A percentile compares a stretch with the other conserved stretches of the same genome.
Evolutionary conservation across 148 eudicot species (phyloP).

Genomic region (Vaccinium myrtillus): DNA sequence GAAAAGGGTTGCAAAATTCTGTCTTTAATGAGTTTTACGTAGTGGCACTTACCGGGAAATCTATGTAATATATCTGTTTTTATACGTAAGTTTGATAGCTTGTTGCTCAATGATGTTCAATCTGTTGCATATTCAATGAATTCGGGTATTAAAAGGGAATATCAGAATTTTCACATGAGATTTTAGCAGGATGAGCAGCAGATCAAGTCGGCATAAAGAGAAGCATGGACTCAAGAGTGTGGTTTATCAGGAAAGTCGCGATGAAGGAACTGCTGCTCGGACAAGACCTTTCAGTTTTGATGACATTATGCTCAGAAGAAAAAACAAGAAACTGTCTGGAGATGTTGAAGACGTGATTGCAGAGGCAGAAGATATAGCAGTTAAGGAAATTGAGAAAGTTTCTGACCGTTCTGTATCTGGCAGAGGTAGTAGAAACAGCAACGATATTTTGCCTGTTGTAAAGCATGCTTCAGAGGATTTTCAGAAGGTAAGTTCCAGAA

Average conservation of each 20-base stretch:
- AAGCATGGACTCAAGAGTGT: conserved; percentile 40
- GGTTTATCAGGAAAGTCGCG: conserved; percentile 33
- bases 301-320: conserved; percentile 76
- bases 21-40: neutral
- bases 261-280: conserved; percentile 82
- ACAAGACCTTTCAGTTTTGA: conserved; percentile 91
- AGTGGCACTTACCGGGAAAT: neutral
- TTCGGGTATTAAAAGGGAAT: neutral
- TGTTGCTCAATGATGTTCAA: neutral
- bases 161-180: neutral
- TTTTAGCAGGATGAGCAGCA: conserved; percentile 51
- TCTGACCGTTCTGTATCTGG: conserved; percentile 19
- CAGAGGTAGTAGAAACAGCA: conserved; percentile 26
- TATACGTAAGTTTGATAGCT: neutral
- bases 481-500: conserved; percentile 35
- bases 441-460: conserved; percentile 24
- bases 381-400: conserved; percentile 20
- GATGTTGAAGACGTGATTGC: conserved; percentile 27
- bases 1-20: neutral
- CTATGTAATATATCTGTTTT: neutral
- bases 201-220: conserved; percentile 46
- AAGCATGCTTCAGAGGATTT: conserved; percentile 38
- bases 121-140: conserved; percentile 14
- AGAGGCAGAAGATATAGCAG: conserved; percentile 29
- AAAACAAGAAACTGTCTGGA: conserved; percentile 47